Evolutionary conservation across 2,329 filamentous ascomycete species (phyloP).

Genomic region (Penicillium sumatraense): DNA sequence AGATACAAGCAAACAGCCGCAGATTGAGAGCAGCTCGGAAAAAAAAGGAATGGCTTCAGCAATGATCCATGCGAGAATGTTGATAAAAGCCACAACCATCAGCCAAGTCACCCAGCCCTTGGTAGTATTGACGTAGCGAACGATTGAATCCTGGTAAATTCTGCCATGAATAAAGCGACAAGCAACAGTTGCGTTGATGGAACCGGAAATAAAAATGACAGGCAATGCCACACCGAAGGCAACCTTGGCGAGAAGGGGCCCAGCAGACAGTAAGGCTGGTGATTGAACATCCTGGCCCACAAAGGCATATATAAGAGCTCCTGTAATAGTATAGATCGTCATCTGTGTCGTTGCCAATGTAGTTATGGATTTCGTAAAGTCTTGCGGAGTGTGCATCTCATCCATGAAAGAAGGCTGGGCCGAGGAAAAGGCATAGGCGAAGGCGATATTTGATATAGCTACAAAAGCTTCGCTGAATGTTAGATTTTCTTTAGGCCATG

Average conservation of each 20-base stretch:
- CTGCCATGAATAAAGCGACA: slow-evolving; percentile 34
- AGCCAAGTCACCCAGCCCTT: slow-evolving; percentile 36
- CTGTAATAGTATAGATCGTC: slow-evolving; percentile 34
- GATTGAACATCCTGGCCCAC: slow-evolving; percentile 11
- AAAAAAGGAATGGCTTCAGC: slow-evolving; percentile 86
- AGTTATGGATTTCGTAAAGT: slow-evolving; percentile 44
- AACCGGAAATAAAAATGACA: slow-evolving; percentile 20
- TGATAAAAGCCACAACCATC: slow-evolving; percentile 53
- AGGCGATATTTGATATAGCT: slow-evolving; percentile 42
- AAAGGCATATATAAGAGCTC: slow-evolving; percentile 17
- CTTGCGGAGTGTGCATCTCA: slow-evolving; percentile 28
- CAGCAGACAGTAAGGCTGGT: slow-evolving; percentile 35
- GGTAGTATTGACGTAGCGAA: slow-evolving; percentile 35
- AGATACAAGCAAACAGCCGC: slow-evolving; percentile 74
- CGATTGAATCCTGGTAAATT: slow-evolving; percentile 32
- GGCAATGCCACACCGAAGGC: slow-evolving; percentile 36
- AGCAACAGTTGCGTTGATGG: slow-evolving; percentile 34
- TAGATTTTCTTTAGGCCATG: slow-evolving; percentile 32
- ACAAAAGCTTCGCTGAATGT: slow-evolving; percentile 42
- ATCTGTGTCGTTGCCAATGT: slow-evolving; percentile 34
- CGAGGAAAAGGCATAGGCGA: slow-evolving; percentile 49
- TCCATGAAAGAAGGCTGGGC: slow-evolving; percentile 27
- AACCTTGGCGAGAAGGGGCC: slow-evolving; percentile 24
- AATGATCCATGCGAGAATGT: slow-evolving; percentile 79
- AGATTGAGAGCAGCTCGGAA: slow-evolving; percentile 59